These are phyloP conservation scores for Peterozyma toletana DNA, from an alignment of 805 yeast genomes.

Conservation along the genomic window DNA sequence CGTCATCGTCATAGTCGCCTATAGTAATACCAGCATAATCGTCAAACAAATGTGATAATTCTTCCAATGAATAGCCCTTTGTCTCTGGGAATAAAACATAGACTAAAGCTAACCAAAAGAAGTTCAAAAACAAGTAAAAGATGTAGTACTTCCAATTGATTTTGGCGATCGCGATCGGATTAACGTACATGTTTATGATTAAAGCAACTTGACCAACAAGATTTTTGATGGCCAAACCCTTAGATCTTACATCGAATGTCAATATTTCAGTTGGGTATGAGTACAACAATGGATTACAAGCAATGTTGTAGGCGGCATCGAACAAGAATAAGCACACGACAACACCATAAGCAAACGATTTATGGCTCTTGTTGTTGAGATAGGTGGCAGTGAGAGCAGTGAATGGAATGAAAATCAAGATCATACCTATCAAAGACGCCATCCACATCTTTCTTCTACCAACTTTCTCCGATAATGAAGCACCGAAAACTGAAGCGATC, in stretches of 20 bases:
- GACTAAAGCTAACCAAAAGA: constrained; percentile 17
- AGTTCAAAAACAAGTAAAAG: constrained; percentile 15
- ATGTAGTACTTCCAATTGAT: constrained; percentile 12
- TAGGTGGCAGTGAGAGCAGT: constrained; percentile 17
- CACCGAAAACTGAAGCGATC: constrained; percentile 17
- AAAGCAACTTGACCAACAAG: constrained; percentile 17
- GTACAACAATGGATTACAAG: constrained; percentile 18
- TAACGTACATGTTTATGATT: constrained; percentile 17
- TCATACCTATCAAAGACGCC: constrained; percentile 17
- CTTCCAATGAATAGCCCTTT: constrained; percentile 19
- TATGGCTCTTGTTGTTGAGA: constrained; percentile 13
- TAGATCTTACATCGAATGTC: constrained; percentile 17
- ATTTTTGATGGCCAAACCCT: constrained; percentile 19
- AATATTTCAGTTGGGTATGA: constrained; percentile 19
- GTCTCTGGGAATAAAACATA: constrained; percentile 11
- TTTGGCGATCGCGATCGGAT: constrained; percentile 22
- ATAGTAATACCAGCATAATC: no score
- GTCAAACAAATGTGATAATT: constrained; percentile 1
- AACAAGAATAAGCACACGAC: constrained; percentile 18
- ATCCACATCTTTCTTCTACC: constrained; percentile 17
- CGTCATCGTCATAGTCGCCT: no score
- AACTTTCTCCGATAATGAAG: constrained; percentile 16
- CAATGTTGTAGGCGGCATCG: constrained; percentile 16
- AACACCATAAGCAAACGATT: constrained; percentile 16
- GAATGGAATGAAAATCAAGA: constrained; percentile 17